phyloP scores from a whole-genome alignment of 2,329 filamentous ascomycete genomes.

The Metarhizium album region DNA sequence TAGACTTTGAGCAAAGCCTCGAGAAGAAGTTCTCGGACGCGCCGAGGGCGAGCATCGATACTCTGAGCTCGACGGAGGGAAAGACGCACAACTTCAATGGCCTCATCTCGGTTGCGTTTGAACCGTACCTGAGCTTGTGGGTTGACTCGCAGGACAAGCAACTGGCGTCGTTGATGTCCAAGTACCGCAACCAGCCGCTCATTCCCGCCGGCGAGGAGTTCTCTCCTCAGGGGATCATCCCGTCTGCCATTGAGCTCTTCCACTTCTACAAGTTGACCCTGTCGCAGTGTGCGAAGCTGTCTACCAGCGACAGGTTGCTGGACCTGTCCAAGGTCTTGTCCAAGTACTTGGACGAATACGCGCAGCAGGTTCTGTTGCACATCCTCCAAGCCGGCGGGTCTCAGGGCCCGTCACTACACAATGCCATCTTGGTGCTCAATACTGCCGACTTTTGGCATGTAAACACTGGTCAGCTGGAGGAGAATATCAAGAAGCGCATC shows the following conservation, averaged over 20 bases:
- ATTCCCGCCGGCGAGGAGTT: slow-evolving; percentile 84
- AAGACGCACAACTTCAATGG: slow-evolving; percentile 72
- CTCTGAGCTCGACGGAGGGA: slow-evolving; percentile 68
- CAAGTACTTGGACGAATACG: slow-evolving; percentile 91
- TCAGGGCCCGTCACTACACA: slow-evolving; percentile 50
- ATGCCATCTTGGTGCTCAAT: slow-evolving; percentile 80
- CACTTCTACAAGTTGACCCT: slow-evolving; percentile 91
- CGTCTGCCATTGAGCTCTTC: slow-evolving; percentile 92
- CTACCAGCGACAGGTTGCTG: slow-evolving; percentile 75
- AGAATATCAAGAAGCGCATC: slow-evolving; percentile 85
- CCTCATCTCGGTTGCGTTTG: slow-evolving; percentile 90
- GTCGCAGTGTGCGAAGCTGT: slow-evolving; percentile 91
- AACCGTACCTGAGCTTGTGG: slow-evolving; percentile 94
- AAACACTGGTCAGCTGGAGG: slow-evolving; percentile 86
- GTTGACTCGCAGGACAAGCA: slow-evolving; percentile 93
- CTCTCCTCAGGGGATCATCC: slow-evolving; percentile 76
- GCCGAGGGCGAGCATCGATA: slow-evolving; percentile 77
- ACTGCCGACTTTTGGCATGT: slow-evolving; percentile 96
- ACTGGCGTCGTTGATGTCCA: slow-evolving; percentile 72
- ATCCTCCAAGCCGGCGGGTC: slow-evolving; percentile 49
- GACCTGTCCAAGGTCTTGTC: slow-evolving; percentile 79
- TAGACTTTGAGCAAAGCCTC: slow-evolving; percentile 90
- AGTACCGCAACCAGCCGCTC: slow-evolving; percentile 74
- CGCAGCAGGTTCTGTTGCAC: slow-evolving; percentile 78
- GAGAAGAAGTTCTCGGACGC: slow-evolving; percentile 71